These are phyloP conservation scores for Phialophora macrospora DNA, from an alignment of 2,329 filamentous ascomycete genomes.

Conservation along the genomic window DNA sequence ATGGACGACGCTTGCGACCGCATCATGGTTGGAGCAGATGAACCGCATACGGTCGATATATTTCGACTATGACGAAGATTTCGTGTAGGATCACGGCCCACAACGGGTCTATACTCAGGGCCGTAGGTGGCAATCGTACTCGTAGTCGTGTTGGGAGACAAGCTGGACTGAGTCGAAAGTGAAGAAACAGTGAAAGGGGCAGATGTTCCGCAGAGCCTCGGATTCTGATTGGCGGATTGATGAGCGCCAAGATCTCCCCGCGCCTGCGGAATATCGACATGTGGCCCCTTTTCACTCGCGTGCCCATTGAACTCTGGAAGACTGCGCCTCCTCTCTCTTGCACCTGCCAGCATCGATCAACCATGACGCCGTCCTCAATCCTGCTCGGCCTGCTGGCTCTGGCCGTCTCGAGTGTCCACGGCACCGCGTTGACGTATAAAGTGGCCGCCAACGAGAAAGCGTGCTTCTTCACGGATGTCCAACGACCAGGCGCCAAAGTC, in stretches of 20 bases:
- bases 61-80: background rate
- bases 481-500: conserved; percentile 81
- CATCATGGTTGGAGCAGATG: background rate
- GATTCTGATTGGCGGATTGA: conserved; percentile 9
- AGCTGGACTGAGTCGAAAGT: background rate
- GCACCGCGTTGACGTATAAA: conserved; percentile 93
- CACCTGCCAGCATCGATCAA: conserved; percentile 17
- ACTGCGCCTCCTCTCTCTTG: background rate
- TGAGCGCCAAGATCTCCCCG: background rate
- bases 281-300: conserved; percentile 12
- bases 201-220: background rate
- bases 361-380: conserved; percentile 69
- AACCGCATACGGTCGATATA: background rate
- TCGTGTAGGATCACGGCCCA: background rate
- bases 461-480: conserved; percentile 86
- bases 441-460: conserved; percentile 88
- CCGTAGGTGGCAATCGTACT: background rate
- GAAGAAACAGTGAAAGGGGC: background rate
- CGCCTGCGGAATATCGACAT: conserved; percentile 5
- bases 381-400: conserved; percentile 73
- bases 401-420: conserved; percentile 71
- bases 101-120: background rate
- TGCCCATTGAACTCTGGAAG: background rate
- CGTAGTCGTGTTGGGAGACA: too few species aligned
- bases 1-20: conserved; percentile 6